Conservation (phyloP, 768 basidiomycete genomes). For the Rhodocollybia butyracea region DNA sequence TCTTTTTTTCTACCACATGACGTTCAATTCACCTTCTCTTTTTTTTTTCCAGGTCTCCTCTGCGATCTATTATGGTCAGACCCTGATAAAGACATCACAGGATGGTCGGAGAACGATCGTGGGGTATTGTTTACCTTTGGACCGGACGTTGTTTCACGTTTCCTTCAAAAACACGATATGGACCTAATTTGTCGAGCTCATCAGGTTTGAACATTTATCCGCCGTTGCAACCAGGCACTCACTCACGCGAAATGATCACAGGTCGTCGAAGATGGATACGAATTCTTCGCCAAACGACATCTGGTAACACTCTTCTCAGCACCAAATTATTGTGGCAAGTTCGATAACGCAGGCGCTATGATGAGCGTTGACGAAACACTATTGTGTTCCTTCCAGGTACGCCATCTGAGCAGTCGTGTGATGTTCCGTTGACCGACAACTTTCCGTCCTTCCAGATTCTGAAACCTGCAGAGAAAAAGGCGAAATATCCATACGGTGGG, state of each 20-base stretch:
- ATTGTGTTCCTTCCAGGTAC: conserved; percentile 95
- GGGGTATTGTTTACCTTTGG: conserved; percentile 99
- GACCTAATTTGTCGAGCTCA: conserved; percentile 98
- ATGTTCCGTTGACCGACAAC: not conserved
- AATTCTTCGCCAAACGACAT: conserved; percentile 98
- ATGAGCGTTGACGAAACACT: conserved; percentile 99
- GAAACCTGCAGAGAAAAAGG: conserved; percentile 99
- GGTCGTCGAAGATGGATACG: conserved; percentile 99
- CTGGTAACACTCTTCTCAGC: conserved; percentile 96
- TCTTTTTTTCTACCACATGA: conserved; percentile 8
- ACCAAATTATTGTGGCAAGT: conserved; percentile 93
- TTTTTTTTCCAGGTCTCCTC: conserved; percentile 63
- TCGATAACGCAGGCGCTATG: conserved; percentile 99
- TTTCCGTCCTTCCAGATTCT: conserved; percentile 63
- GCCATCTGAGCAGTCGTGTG: not conserved
- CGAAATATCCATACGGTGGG: conserved; percentile 86
- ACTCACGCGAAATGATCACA: conserved; percentile 24
- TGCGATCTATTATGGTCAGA: conserved; percentile 99
- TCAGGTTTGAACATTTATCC: conserved; percentile 58
- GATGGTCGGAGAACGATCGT: conserved; percentile 99
- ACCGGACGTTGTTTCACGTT: conserved; percentile 95
- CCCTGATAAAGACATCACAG: conserved; percentile 98
- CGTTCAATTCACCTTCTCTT: conserved; percentile 6
- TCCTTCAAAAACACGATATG: conserved; percentile 99
- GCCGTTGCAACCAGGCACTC: not conserved